These are phyloP conservation scores for Ganoderma meredithae DNA, from an alignment of 1,284 basidiomycete species.

Conservation along the genomic window DNA sequence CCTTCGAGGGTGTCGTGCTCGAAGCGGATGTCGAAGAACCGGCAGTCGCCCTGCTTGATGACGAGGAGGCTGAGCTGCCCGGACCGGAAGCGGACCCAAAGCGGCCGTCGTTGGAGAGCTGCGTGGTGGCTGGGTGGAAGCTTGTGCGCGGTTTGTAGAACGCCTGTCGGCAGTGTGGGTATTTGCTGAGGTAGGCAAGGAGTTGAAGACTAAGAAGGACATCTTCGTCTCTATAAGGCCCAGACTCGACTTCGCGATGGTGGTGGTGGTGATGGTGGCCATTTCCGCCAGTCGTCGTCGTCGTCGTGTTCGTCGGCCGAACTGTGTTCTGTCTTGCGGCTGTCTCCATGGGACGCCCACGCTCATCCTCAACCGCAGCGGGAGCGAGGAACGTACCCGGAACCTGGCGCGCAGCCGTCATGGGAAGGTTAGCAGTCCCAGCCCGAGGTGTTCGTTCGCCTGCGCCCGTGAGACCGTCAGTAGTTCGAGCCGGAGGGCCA, in stretches of 20 bases:
- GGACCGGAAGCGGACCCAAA: slow-evolving; percentile 8
- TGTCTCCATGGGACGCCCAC: slow-evolving; percentile 13
- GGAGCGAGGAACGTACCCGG: slow-evolving; percentile 23
- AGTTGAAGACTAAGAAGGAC: slow-evolving; percentile 92
- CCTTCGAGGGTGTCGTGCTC: slow-evolving; percentile 30
- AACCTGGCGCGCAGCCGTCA: slow-evolving; percentile 30
- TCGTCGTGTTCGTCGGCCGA: slow-evolving; percentile 29
- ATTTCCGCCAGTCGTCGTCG: slow-evolving; percentile 12
- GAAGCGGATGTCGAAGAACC: slow-evolving; percentile 10
- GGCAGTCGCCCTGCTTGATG: slow-evolving; percentile 8
- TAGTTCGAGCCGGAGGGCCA: slow-evolving; percentile 39
- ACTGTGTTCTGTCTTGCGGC: slow-evolving; percentile 24
- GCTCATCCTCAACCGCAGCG: slow-evolving; percentile 12
- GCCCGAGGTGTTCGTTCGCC: slow-evolving; percentile 43
- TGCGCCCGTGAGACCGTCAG: slow-evolving; percentile 37
- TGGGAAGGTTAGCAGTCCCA: slow-evolving; percentile 39
- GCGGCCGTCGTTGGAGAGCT: slow-evolving; percentile 38
- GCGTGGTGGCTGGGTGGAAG: slow-evolving; percentile 75
- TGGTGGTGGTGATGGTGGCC: slow-evolving; percentile 44
- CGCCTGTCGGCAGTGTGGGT: slow-evolving; percentile 96
- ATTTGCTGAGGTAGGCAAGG: slow-evolving; percentile 96
- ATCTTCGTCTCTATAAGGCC: slow-evolving; percentile 93
- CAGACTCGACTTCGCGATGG: slow-evolving; percentile 50
- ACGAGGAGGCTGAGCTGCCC: slow-evolving; percentile 14
- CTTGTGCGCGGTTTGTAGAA: slow-evolving; percentile 87